Base-by-base conservation (phyloP, 495 filamentous ascomycete species). In the Copromyces sp. region DNA sequence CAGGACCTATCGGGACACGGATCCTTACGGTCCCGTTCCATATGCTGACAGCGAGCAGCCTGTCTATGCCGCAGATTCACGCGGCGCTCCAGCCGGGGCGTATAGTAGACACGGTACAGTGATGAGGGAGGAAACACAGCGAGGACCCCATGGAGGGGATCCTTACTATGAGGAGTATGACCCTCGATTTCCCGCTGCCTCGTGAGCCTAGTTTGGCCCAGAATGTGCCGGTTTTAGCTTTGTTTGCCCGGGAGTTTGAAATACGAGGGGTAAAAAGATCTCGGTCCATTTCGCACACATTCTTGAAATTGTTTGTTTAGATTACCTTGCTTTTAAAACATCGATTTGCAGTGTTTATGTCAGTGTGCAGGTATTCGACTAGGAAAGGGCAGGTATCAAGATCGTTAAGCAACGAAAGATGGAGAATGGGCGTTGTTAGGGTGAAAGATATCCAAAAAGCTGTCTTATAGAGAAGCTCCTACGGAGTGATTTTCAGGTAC, bases 141-240 rank as follows among this genome's bases (percentile, higher is more conserved):
- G 70, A 40, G 47, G 71, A 73, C 9, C 37, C 14, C 73, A 75
- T 68, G 72, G 79, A 71, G 45, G 69, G 39, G 77, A 80, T 37
- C 70, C 75, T 14, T 81, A 78, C 69, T 74, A 76, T 38, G 82
- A 83, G 68, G 82, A 83, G 73, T 85, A 85, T 72, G 83, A 85
- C 72, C 82, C 83, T 39, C 76, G 74, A 32, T 79, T 75, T 53
- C 77, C 77, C 14, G 73, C 70, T 4, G 78, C 71, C 32, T 78
- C 45, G 29, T 65, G 14, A 65, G 53, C 14, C 24, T 65, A 65
- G 53, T 37, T 65, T 35, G 53, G 53, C 53, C 6, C 29, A 37
- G 29, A 37, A 65, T 65, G 53, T 32, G 53, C 29, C 32, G 7
- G 29, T 65, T 32, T 16, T 32, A 17, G 53, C 53, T 65, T 65